Evolutionary conservation across 177 flowering plant genomes (phyloP).

Genomic region (Vitis hybrid): DNA sequence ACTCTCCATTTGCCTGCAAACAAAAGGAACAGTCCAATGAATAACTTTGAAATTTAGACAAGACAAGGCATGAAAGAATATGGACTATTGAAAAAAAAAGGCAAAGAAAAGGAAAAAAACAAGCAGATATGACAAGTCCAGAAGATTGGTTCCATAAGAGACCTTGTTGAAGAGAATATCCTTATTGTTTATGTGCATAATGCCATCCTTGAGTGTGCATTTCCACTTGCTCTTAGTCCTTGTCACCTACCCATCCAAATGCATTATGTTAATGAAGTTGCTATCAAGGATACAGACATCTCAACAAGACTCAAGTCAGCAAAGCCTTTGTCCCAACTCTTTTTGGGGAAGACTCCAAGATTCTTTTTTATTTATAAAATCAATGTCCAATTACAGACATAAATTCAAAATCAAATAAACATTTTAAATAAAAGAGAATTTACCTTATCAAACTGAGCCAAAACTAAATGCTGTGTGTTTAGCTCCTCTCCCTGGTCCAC

Average conservation of each 20-base stretch:
- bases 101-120: not conserved
- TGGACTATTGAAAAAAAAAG: not conserved
- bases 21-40: not conserved
- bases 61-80: not conserved
- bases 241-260: constrained; percentile 55
- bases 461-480: constrained; percentile 78
- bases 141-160: not conserved
- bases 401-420: not conserved
- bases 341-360: no score
- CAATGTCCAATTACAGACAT: not conserved
- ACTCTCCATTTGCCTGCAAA: constrained; percentile 84
- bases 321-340: no score
- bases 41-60: not conserved
- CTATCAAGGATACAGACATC: not conserved
- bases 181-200: constrained; percentile 84
- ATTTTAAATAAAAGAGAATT: no score
- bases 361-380: no score
- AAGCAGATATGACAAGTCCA: not conserved
- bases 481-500: constrained; percentile 79
- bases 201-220: constrained; percentile 92
- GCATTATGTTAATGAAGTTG: not conserved
- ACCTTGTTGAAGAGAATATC: constrained; percentile 96
- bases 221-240: constrained; percentile 98
- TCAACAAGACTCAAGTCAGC: no score
- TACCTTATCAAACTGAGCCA: constrained; percentile 98